Conservation (phyloP, 495 filamentous ascomycete genomes). For the Podospora fimiseda region DNA sequence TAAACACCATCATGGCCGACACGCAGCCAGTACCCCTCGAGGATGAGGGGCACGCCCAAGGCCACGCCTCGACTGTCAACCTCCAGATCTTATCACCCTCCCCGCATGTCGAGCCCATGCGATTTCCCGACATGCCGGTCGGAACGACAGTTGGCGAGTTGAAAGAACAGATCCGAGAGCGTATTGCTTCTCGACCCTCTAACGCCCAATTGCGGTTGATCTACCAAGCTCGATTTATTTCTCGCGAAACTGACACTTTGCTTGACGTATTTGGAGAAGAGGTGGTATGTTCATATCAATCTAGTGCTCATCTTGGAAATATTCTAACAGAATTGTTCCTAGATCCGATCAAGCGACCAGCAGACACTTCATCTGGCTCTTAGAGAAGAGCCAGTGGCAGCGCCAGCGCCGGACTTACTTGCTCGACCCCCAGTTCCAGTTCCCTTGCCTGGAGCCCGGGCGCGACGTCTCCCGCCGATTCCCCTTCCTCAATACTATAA, state of each 20-base stretch:
- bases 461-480: no score
- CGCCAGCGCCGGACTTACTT: not conserved
- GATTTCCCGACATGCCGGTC: constrained; percentile 46
- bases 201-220: constrained; percentile 58
- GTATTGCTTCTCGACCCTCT: constrained; percentile 47
- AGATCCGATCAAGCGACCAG: constrained; percentile 42
- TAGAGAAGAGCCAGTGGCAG: constrained; percentile 28
- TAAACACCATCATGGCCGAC: constrained; percentile 15
- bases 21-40: constrained; percentile 8
- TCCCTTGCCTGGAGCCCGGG: no score
- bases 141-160: constrained; percentile 54
- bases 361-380: constrained; percentile 62
- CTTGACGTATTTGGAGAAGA: constrained; percentile 43
- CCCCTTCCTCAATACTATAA: no score
- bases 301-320: not conserved
- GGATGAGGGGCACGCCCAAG: no score
- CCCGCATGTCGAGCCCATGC: constrained; percentile 47
- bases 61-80: constrained; percentile 40
- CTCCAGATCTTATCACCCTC: constrained; percentile 63
- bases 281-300: constrained; percentile 3
- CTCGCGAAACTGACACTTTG: constrained; percentile 48
- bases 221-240: constrained; percentile 55
- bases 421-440: no score
- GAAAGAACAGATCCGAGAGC: constrained; percentile 52
- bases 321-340: constrained; percentile 10